Evolutionary conservation across 306 rosid species (phyloP), one percentile per base, ranked within the genome.

Genomic region (Quercus bicolor): DNA sequence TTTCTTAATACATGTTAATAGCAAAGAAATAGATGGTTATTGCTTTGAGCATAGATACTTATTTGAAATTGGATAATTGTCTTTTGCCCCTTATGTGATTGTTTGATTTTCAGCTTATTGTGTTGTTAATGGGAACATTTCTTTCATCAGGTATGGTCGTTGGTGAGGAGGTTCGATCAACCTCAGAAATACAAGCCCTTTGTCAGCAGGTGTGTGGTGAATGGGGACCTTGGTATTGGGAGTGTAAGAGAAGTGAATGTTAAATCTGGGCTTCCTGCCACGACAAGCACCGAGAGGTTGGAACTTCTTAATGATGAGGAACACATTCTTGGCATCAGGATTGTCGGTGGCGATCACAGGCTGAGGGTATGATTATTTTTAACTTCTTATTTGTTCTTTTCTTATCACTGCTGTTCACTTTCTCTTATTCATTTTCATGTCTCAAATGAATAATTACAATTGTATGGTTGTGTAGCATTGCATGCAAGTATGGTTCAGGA

Each of bases 181-280:
- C 98, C 98, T 0, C 97, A 93, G 82, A 93, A 85, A 69, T 93
- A 93, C 75, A 93, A 93, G 78, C 98, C 98, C 21, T 93, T 93
- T 89, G 90, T 93, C 7, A 93, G 97, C 84, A 85, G 95, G 78
- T 93, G 98, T 70, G 82, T 86, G 59, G 81, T 93, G 90, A 87
- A 72, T 75, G 98, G 97, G 26, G 92, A 90, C 73, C 94, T 93
- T 85, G 92, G 93, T 60, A 91, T 93, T 84, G 98, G 98, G 73
- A 91, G 97, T 57, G 88, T 93, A 57, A 88, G 98, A 84, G 98
- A 93, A 82, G 98, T 93, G 75, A 90, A 93, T 87, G 98, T 93
- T 68, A 93, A 90, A 86, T 93, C 98, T 82, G 98, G 98, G 3
- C 97, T 93, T 87, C 98, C 98, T 43, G 98, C 98, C 40, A 93